These are phyloP conservation scores for Fragilariopsis cylindrus DNA, from an alignment of 108 stramenopile genomes.

Conservation along the genomic window DNA sequence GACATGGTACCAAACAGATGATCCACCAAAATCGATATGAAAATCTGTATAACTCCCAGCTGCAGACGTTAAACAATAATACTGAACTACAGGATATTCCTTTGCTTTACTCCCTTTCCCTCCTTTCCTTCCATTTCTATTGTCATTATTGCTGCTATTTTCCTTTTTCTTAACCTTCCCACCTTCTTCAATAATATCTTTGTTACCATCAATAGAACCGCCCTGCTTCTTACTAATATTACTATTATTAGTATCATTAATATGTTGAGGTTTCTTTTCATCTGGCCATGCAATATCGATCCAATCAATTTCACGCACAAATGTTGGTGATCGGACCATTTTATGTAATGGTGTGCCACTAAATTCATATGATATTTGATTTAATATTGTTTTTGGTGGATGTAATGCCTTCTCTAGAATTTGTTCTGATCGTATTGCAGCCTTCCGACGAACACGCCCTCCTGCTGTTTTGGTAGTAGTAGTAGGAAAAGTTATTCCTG, in stretches of 20 bases:
- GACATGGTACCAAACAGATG: constrained; percentile 94
- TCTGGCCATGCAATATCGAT: constrained; percentile 75
- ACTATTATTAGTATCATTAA: neutral
- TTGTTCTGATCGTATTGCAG: constrained; percentile 21
- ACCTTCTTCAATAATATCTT: neutral
- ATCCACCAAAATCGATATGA: constrained; percentile 96
- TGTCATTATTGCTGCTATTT: neutral
- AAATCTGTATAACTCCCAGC: constrained; percentile 91
- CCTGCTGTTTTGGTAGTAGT: constrained; percentile 1
- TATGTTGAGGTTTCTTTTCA: constrained; percentile 18
- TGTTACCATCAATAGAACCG: neutral
- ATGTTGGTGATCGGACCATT: constrained; percentile 52
- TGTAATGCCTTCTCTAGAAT: constrained; percentile 2
- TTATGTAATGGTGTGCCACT: constrained; percentile 47
- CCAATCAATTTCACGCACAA: constrained; percentile 86
- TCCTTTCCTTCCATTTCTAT: neutral
- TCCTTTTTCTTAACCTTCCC: neutral
- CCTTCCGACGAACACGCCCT: constrained; percentile 16
- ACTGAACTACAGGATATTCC: constrained; percentile 59
- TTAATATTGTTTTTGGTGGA: constrained; percentile 41
- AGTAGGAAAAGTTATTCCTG: neutral
- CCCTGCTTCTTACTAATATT: neutral
- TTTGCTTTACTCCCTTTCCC: neutral
- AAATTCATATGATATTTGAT: constrained; percentile 78
- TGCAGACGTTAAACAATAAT: constrained; percentile 88